These are phyloP conservation scores for Paracorniculantispora psalliotae DNA, from an alignment of 2,329 filamentous ascomycete genomes.

Conservation along the genomic window DNA sequence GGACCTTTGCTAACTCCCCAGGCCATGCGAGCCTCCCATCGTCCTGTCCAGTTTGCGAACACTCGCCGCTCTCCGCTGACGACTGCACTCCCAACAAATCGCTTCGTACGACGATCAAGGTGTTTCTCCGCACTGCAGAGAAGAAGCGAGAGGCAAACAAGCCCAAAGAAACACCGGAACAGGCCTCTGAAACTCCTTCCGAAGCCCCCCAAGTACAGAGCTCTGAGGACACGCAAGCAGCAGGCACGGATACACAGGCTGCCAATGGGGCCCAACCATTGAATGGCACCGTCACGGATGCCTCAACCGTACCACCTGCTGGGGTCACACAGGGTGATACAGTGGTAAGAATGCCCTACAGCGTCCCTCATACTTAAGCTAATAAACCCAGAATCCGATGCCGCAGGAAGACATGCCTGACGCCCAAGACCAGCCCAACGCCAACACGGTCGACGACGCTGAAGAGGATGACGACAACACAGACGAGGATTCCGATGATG, in stretches of 20 bases:
- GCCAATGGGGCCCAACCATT: background rate
- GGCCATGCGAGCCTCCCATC: conserved; percentile 71
- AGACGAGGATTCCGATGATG: conserved; percentile 16
- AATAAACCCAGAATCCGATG: background rate
- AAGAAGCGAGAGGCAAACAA: conserved; percentile 74
- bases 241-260: background rate
- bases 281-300: background rate
- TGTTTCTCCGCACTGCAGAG: conserved; percentile 85
- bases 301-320: conserved; percentile 2
- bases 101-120: conserved; percentile 85
- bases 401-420: conserved; percentile 10
- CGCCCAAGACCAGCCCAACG: background rate
- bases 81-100: conserved; percentile 87
- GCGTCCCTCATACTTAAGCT: background rate
- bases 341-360: background rate
- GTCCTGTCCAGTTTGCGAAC: conserved; percentile 88
- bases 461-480: conserved; percentile 16
- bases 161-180: conserved; percentile 42
- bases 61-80: conserved; percentile 78
- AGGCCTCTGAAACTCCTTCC: conserved; percentile 35
- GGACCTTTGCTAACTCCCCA: conserved; percentile 31
- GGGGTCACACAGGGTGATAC: conserved; percentile 12
- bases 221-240: background rate
- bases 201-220: conserved; percentile 27
- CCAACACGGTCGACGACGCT: conserved; percentile 12